Conservation (phyloP, 2,329 filamentous ascomycete genomes). For the Colletotrichum simmondsii region DNA sequence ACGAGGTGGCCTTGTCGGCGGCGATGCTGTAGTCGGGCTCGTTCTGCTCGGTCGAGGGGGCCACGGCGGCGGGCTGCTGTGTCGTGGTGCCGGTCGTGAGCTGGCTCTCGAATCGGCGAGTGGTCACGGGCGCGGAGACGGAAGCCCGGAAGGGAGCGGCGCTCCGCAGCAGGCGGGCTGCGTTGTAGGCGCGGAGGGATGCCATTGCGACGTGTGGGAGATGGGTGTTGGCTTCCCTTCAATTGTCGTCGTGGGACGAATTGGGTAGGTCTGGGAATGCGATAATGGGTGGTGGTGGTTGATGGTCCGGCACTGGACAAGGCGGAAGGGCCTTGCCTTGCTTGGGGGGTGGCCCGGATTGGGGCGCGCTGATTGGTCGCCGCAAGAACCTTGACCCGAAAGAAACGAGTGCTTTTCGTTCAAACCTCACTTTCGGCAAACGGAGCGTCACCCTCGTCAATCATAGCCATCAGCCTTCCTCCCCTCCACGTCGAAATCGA, state of each 20-base stretch:
- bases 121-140: conserved; percentile 51
- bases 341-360: conserved; percentile 33
- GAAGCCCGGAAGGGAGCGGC: conserved; percentile 50
- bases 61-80: conserved; percentile 40
- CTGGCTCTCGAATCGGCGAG: conserved; percentile 67
- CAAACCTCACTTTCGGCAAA: conserved; percentile 39
- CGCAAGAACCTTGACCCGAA: conserved; percentile 56
- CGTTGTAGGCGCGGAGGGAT: conserved; percentile 69
- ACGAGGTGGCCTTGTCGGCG: conserved; percentile 93
- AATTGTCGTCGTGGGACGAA: conserved; percentile 2
- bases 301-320: conserved; percentile 36
- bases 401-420: conserved; percentile 60
- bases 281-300: conserved; percentile 35
- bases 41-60: conserved; percentile 62
- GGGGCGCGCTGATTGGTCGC: conserved; percentile 52
- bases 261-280: conserved; percentile 26
- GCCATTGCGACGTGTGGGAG: conserved; percentile 63
- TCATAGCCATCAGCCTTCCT: conserved; percentile 29
- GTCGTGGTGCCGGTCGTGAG: conserved; percentile 54
- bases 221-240: conserved; percentile 7
- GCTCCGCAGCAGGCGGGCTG: conserved; percentile 63
- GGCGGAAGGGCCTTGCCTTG: conserved; percentile 36
- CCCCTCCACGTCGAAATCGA: conserved; percentile 28
- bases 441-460: conserved; percentile 27
- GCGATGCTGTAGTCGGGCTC: conserved; percentile 84